Conservation (phyloP, 345 rosid genomes). For the Lumnitzera littorea region DNA sequence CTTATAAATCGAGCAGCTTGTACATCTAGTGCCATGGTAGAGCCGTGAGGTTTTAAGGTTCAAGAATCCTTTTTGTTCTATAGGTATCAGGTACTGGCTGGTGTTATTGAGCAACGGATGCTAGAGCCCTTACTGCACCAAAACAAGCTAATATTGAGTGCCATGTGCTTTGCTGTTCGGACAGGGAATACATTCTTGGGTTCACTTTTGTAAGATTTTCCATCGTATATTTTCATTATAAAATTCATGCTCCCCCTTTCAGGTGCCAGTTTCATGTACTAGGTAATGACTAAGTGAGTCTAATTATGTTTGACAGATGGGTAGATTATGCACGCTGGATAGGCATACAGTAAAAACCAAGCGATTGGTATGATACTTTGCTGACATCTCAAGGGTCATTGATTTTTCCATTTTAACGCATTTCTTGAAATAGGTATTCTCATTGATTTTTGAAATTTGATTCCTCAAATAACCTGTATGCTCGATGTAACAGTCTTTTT, state of each 20-base stretch:
- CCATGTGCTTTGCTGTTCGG: constrained; percentile 85
- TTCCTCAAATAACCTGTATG: too few species aligned
- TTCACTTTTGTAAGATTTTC: constrained; percentile 66
- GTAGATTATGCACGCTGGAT: constrained; percentile 92
- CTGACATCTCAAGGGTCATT: too few species aligned
- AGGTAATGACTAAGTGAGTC: too few species aligned
- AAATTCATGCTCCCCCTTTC: too few species aligned
- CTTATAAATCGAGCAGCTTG: too few species aligned
- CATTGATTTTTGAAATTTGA: too few species aligned
- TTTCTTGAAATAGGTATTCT: too few species aligned
- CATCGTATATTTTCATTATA: too few species aligned
- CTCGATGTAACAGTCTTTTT: too few species aligned
- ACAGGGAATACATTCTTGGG: constrained; percentile 98
- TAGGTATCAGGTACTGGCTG: constrained; percentile 97
- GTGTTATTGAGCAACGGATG: constrained; percentile 88
- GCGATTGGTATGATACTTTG: too few species aligned
- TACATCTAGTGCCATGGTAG: too few species aligned
- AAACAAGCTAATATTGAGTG: constrained; percentile 78
- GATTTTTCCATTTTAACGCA: too few species aligned
- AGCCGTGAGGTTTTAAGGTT: not conserved
- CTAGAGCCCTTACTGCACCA: constrained; percentile 88
- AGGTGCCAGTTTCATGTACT: not conserved
- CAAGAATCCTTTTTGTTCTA: constrained; percentile 4
- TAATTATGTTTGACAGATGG: constrained; percentile 52
- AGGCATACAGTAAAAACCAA: constrained; percentile 58